A percentile compares a stretch with the other conserved stretches of the same genome.
phyloP scores from a whole-genome alignment of 2,329 filamentous ascomycete genomes.

The Fusarium penzigii region DNA sequence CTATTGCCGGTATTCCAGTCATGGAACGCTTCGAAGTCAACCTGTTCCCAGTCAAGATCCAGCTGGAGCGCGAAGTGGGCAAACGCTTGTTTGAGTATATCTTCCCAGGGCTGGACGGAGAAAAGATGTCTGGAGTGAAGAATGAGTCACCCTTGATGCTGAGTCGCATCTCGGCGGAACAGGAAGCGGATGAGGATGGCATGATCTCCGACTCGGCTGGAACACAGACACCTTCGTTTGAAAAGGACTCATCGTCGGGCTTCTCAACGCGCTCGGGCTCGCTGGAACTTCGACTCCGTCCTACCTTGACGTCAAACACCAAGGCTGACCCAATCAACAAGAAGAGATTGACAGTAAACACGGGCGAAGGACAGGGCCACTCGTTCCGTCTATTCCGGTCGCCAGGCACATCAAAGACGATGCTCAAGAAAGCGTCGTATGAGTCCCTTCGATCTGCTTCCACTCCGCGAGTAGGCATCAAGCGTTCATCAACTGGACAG shows the following conservation, averaged over 20 bases:
- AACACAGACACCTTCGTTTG: conserved; percentile 39
- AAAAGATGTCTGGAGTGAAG: conserved; percentile 46
- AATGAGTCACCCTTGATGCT: conserved; percentile 62
- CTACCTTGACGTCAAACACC: conserved; percentile 69
- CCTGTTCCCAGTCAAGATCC: conserved; percentile 88
- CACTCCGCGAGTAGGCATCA: conserved; percentile 44
- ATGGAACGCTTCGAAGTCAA: conserved; percentile 97
- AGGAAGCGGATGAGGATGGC: conserved; percentile 53
- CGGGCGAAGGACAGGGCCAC: conserved; percentile 45
- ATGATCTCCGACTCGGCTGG: conserved; percentile 41
- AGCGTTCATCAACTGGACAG: conserved; percentile 48
- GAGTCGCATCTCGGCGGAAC: conserved; percentile 38
- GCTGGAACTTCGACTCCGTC: conserved; percentile 78
- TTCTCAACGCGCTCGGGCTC: conserved; percentile 68
- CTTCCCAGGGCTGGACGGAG: conserved; percentile 80
- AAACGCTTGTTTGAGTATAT: conserved; percentile 96
- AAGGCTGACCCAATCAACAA: conserved; percentile 37
- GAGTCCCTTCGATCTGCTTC: conserved; percentile 53
- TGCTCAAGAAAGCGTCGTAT: conserved; percentile 55
- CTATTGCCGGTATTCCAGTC: conserved; percentile 94
- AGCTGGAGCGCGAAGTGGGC: conserved; percentile 88
- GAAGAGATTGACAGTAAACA: conserved; percentile 52
- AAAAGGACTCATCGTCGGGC: conserved; percentile 46
- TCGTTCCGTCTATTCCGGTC: conserved; percentile 55
- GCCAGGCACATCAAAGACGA: conserved; percentile 44